These are phyloP conservation scores for Eutrema japonicum DNA, from an alignment of 345 rosid genomes.

Conservation along the genomic window DNA sequence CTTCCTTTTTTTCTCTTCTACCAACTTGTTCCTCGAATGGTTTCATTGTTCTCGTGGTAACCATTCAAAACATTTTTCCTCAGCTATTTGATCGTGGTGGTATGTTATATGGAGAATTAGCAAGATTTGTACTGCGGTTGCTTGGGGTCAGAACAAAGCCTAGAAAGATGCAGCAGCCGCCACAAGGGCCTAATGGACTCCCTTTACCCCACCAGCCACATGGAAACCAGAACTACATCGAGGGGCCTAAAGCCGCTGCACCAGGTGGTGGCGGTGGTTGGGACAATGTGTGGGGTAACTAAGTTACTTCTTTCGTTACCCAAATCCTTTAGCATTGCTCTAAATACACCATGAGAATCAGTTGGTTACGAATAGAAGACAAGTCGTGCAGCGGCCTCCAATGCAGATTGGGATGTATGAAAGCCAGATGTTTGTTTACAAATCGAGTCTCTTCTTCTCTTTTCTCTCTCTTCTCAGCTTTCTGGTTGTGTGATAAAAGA, in stretches of 20 bases:
- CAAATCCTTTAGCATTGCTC: conserved; percentile 20
- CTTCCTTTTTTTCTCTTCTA: conserved; percentile 28
- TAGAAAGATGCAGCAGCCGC: conserved; percentile 66
- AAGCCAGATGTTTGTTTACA: conserved; percentile 25
- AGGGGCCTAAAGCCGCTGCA: conserved; percentile 71
- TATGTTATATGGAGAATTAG: conserved; percentile 86
- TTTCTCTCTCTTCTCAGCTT: conserved; percentile 26
- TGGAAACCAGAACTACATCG: conserved; percentile 65
- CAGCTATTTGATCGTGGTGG: conserved; percentile 96
- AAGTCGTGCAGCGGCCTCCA: conserved; percentile 19
- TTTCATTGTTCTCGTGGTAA: conserved; percentile 10
- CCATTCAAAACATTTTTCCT: conserved; percentile 32
- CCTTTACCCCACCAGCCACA: conserved; percentile 59
- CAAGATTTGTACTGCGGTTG: conserved; percentile 85
- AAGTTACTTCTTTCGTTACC: conserved; percentile 28
- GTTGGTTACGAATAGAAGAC: conserved; percentile 15
- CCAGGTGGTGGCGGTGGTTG: conserved; percentile 67
- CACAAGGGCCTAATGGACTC: conserved; percentile 64
- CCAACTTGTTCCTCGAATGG: conserved; percentile 12
- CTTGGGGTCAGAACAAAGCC: conserved; percentile 83
- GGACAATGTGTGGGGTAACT: conserved; percentile 92
- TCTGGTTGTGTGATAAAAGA: conserved; percentile 17
- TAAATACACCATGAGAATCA: background rate
- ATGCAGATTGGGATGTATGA: conserved; percentile 16
- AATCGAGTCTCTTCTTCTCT: conserved; percentile 30